phyloP scores from a whole-genome alignment of 2,329 filamentous ascomycete species.

The Hypoxylon sp. region DNA sequence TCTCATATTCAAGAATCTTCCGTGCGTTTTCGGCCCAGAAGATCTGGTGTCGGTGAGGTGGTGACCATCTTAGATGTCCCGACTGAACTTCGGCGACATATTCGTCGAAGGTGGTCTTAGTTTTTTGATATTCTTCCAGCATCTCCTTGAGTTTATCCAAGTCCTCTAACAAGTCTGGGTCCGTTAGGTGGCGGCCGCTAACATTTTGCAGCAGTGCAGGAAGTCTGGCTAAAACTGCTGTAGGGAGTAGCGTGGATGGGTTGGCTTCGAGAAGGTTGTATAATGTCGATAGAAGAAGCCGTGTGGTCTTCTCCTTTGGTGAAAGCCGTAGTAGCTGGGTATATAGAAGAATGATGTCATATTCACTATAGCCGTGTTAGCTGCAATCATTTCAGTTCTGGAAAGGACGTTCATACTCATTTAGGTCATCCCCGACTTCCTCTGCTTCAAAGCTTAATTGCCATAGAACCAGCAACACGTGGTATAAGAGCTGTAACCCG shows the following conservation, averaged over 20 bases:
- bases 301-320: constrained; percentile 97
- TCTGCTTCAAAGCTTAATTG: constrained; percentile 95
- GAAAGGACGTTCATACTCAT: constrained; percentile 75
- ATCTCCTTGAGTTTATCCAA: constrained; percentile 72
- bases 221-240: constrained; percentile 87
- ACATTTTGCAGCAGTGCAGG: constrained; percentile 77
- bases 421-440: constrained; percentile 78
- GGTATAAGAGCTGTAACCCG: constrained; percentile 92
- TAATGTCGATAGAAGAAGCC: constrained; percentile 89
- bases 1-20: constrained; percentile 86
- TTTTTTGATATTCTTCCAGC: constrained; percentile 77
- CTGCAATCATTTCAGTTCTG: constrained; percentile 3
- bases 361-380: constrained; percentile 74
- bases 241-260: constrained; percentile 81
- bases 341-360: constrained; percentile 92
- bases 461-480: constrained; percentile 94
- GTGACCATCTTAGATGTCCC: constrained; percentile 92
- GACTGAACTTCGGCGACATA: constrained; percentile 89
- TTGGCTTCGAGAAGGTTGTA: constrained; percentile 84
- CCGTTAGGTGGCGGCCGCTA: constrained; percentile 72
- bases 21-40: constrained; percentile 96
- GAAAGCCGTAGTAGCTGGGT: constrained; percentile 93
- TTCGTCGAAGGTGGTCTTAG: constrained; percentile 85
- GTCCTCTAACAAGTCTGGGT: constrained; percentile 75
- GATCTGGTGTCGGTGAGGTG: constrained; percentile 85